These are phyloP conservation scores for Volvox carteri DNA, from an alignment of 163 green algal genomes.

Conservation along the genomic window DNA sequence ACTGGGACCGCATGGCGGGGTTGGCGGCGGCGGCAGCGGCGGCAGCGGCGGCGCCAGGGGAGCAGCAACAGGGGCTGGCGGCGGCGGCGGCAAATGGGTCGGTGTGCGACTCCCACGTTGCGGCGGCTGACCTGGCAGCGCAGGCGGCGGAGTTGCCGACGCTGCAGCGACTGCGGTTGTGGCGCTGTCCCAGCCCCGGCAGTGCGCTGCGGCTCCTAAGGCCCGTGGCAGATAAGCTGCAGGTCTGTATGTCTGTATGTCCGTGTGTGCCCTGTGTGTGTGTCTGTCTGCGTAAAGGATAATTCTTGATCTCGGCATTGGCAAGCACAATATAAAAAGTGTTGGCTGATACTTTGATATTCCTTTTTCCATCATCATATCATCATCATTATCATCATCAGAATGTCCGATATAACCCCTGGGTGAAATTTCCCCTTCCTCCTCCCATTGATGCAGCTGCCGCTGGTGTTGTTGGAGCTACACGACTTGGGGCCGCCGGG, in stretches of 20 bases:
- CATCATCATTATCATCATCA: too few species aligned
- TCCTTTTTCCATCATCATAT: too few species aligned
- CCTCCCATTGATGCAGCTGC: too few species aligned
- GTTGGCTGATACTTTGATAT: too few species aligned
- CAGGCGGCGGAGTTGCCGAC: constrained; percentile 40
- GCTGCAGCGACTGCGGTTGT: constrained; percentile 41
- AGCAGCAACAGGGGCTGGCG: not conserved
- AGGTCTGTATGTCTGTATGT: constrained; percentile 7
- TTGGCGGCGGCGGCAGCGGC: not conserved
- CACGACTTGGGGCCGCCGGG: constrained; percentile 7
- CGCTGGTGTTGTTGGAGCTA: constrained; percentile 45
- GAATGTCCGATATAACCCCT: too few species aligned
- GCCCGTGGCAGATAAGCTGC: constrained; percentile 6
- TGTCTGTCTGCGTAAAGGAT: too few species aligned
- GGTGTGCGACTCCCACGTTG: not conserved
- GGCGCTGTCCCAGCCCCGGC: constrained; percentile 29
- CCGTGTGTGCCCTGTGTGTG: too few species aligned
- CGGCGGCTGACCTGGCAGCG: not conserved
- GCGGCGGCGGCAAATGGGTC: not conserved
- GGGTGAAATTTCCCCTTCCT: too few species aligned
- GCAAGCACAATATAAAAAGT: too few species aligned
- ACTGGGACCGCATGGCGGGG: too few species aligned
- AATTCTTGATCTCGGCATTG: too few species aligned
- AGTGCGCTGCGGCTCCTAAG: constrained; percentile 1
- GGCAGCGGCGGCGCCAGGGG: not conserved